Base-by-base conservation (phyloP, 345 rosid species). In the Schrenkiella parvula region DNA sequence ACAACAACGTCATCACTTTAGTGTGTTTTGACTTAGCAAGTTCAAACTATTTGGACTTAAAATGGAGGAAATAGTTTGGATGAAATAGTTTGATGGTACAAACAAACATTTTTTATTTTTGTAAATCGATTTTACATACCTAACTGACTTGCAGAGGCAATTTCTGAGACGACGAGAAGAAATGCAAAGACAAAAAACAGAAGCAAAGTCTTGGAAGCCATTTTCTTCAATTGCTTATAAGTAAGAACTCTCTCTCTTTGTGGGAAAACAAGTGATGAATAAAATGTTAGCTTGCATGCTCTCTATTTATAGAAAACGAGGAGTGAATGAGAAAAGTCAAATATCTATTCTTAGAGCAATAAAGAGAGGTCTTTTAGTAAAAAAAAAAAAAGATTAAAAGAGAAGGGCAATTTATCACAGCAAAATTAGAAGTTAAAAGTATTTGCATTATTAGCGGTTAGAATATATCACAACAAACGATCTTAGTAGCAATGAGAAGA, bases 81-180 rank as follows among this genome's bases (percentile, higher is more conserved):
- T 15, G 4, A 17, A 47, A 14, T n/a, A n/a, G n/a, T n/a, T 6
- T 7, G 25, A 25, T 5, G 18, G 13, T 14, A n/a, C n/a, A n/a
- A n/a, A n/a, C n/a, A n/a, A 52, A 19, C n/a, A 6, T n/a, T n/a
- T n/a, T n/a, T n/a, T 51, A 2, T 6, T 13, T 6, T n/a, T 57
- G 4, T 15, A 26, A n/a, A 13, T 11, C 0, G 25, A 11, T 32
- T 15, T 17, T 26, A 63, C 26, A 2, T 63, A 63, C 68, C 70
- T 1, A n/a, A 11, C 35, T 53, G 34, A 10, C 4, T 26, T 12
- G 32, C 31, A 25, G 44, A 25, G 23, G 55, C 46, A 10, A 66
- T n/a, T 51, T 66, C 70, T 1, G 70, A 66, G 34, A 51, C 25
- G 18, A 66, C 47, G 9, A 51, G 35, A 66, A 66, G 51, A 70